Evolutionary conservation across 2,329 filamentous ascomycete species (phyloP).

Genomic region (Aspergillus eucalypticola): DNA sequence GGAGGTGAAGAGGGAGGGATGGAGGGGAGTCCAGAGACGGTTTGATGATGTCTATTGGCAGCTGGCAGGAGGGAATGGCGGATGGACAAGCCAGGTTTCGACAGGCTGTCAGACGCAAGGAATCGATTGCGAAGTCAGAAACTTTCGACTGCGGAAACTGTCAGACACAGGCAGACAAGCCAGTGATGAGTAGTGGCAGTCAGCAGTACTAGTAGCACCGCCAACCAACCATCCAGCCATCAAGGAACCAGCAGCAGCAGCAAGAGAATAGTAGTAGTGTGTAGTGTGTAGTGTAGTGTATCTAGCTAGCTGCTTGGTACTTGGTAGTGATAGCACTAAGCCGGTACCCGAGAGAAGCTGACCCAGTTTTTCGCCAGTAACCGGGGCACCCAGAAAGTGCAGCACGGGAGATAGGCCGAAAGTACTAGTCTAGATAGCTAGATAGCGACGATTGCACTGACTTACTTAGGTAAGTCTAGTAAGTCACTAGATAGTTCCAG

Average conservation of each 20-base stretch:
- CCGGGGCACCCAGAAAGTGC: background rate
- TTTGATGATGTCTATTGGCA: background rate
- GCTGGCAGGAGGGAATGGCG: constrained; percentile 5
- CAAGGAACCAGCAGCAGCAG: background rate
- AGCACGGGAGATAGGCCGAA: background rate
- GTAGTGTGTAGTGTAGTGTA: background rate
- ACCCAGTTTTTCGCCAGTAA: background rate
- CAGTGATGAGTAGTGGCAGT: no score
- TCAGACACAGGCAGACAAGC: background rate
- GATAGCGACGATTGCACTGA: no score
- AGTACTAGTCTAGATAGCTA: no score
- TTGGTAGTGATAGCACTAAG: background rate
- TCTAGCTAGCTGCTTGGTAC: background rate
- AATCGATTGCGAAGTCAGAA: constrained; percentile 1
- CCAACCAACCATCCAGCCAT: background rate
- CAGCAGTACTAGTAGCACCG: no score
- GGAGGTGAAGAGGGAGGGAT: background rate
- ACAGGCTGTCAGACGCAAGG: constrained; percentile 14
- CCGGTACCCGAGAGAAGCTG: background rate
- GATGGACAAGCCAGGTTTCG: background rate
- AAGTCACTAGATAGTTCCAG: no score
- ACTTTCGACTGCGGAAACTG: background rate
- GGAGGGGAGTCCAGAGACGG: no score
- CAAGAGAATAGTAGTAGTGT: background rate
- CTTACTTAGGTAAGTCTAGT: no score